Conservation (phyloP, 345 rosid species). For the Draba incana region DNA sequence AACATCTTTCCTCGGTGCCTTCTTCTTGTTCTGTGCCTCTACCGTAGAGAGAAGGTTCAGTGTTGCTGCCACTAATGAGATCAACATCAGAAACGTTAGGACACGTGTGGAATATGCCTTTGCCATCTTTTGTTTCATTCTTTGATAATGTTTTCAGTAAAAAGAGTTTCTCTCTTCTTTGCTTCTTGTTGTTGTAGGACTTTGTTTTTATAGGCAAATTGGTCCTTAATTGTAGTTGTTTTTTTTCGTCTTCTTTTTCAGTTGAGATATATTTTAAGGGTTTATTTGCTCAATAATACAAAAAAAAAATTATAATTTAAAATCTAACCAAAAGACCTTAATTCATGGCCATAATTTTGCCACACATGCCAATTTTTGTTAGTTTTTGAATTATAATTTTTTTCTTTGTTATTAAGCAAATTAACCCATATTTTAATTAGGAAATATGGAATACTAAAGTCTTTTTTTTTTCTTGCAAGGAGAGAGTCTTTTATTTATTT, state of each 20-base stretch:
- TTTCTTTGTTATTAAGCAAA: too few species aligned
- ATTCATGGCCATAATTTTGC: too few species aligned
- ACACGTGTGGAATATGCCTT: slow-evolving; percentile 23
- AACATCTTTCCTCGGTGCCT: slow-evolving; percentile 26
- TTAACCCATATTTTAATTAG: too few species aligned
- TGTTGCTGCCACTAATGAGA: slow-evolving; percentile 36
- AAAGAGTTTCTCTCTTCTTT: slow-evolving; percentile 8
- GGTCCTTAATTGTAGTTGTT: slow-evolving; percentile 15
- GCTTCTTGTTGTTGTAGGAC: slow-evolving; percentile 25
- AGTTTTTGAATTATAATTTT: too few species aligned
- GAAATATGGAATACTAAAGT: neutral
- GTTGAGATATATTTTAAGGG: neutral
- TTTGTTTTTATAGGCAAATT: slow-evolving; percentile 35
- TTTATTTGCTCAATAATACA: too few species aligned
- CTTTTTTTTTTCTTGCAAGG: neutral
- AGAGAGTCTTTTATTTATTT: neutral
- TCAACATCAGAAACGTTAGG: slow-evolving; percentile 32
- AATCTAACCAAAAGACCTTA: too few species aligned
- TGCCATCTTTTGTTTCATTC: slow-evolving; percentile 10
- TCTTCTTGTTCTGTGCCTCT: slow-evolving; percentile 32
- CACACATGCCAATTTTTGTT: too few species aligned
- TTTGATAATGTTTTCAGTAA: neutral
- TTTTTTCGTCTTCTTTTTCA: neutral
- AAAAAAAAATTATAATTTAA: too few species aligned
- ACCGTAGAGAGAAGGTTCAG: slow-evolving; percentile 27